phyloP scores from a whole-genome alignment of 345 rosid species.

The Citrus medica region DNA sequence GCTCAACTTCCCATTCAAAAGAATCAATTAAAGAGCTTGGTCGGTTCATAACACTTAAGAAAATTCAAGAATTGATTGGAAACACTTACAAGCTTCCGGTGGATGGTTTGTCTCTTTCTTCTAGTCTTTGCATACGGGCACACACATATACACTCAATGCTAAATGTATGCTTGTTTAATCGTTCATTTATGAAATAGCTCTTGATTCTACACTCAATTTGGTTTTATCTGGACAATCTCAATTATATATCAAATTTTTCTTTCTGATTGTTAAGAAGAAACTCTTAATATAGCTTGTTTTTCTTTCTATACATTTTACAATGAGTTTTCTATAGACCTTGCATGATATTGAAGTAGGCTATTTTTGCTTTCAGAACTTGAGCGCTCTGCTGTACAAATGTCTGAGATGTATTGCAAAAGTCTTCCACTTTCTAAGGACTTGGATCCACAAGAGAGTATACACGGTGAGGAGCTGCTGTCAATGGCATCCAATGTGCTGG shows the following conservation, averaged over 20 bases:
- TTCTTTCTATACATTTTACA: slow-evolving; percentile 5
- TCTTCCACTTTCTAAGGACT: slow-evolving; percentile 81
- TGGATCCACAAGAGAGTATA: slow-evolving; percentile 92
- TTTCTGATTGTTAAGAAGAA: background rate
- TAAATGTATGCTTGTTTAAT: slow-evolving; percentile 5
- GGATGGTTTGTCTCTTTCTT: slow-evolving; percentile 47
- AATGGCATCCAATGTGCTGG: slow-evolving; percentile 65
- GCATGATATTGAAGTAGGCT: slow-evolving; percentile 16
- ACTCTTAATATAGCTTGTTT: background rate
- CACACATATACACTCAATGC: background rate
- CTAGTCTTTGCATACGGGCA: background rate
- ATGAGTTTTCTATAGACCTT: slow-evolving; percentile 9
- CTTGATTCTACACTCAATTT: background rate
- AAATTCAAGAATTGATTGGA: slow-evolving; percentile 72
- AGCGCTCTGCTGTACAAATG: slow-evolving; percentile 55
- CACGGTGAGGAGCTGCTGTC: slow-evolving; percentile 91
- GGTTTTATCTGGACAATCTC: background rate
- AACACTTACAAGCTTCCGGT: slow-evolving; percentile 42
- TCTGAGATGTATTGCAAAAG: slow-evolving; percentile 65
- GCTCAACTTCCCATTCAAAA: slow-evolving; percentile 28
- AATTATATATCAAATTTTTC: background rate
- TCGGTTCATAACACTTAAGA: slow-evolving; percentile 56
- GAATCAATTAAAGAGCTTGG: slow-evolving; percentile 69
- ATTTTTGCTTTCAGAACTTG: slow-evolving; percentile 50
- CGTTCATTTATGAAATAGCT: background rate